Evolutionary conservation across 2,329 filamentous ascomycete genomes (phyloP).

Genomic region (Ampelomyces quisqualis): DNA sequence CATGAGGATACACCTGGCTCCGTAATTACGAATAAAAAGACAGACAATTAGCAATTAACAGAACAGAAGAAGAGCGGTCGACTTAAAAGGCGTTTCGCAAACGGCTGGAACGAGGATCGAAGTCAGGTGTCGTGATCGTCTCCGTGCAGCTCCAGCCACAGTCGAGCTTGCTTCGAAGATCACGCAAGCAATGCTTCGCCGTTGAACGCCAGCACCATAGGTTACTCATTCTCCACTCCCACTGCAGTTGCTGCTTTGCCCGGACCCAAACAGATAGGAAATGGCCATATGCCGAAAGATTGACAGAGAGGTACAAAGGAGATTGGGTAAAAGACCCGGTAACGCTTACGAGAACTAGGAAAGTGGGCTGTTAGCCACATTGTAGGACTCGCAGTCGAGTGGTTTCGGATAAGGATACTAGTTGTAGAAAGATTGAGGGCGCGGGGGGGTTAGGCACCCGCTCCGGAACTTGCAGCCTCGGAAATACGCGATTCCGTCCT

Average conservation of each 20-base stretch:
- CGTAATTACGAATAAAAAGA: constrained; percentile 9
- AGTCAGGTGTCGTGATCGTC: constrained; percentile 24
- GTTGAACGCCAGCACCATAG: constrained; percentile 29
- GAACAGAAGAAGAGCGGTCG: constrained; percentile 5
- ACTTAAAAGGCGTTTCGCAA: constrained; percentile 12
- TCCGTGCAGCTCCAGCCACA: constrained; percentile 34
- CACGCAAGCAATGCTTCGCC: constrained; percentile 19
- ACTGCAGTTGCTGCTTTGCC: constrained; percentile 19
- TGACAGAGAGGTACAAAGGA: constrained; percentile 39
- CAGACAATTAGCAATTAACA: constrained; percentile 7
- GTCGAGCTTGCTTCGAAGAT: constrained; percentile 25
- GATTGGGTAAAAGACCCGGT: constrained; percentile 20
- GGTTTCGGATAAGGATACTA: constrained; percentile 26
- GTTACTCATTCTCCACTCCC: constrained; percentile 14
- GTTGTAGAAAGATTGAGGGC: constrained; percentile 9
- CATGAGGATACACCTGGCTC: constrained; percentile 16
- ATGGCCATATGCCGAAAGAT: constrained; percentile 28
- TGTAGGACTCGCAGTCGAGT: too few species aligned
- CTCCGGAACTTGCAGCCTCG: constrained; percentile 27
- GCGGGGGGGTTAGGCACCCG: constrained; percentile 26
- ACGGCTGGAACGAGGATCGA: constrained; percentile 4
- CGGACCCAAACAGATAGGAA: constrained; percentile 31
- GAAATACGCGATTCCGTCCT: constrained; percentile 24
- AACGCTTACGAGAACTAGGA: constrained; percentile 26
- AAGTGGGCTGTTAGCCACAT: constrained; percentile 35